Evolutionary conservation across 2,329 filamentous ascomycete genomes (phyloP).

Genomic region (Fusarium albosuccineum): DNA sequence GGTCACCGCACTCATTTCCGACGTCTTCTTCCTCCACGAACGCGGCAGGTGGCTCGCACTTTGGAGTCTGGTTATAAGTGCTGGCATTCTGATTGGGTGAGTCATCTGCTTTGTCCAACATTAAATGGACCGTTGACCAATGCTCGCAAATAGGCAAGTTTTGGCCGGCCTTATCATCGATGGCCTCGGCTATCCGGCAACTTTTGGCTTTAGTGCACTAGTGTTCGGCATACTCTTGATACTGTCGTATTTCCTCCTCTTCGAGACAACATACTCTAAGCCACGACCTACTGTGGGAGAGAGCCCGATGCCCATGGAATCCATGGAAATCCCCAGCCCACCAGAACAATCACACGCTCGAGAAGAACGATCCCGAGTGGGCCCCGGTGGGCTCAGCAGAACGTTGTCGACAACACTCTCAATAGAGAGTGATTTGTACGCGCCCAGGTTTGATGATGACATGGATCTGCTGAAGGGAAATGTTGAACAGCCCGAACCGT

Average conservation of each 20-base stretch:
- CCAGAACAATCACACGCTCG: constrained; percentile 1
- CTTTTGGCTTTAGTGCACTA: constrained; percentile 1
- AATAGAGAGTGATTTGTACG: neutral
- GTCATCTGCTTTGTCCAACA: neutral
- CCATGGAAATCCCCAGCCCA: neutral
- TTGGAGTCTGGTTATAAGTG: constrained; percentile 8
- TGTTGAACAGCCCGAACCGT: constrained; percentile 5
- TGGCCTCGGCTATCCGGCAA: neutral
- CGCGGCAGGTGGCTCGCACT: constrained; percentile 5
- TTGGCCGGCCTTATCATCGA: constrained; percentile 6
- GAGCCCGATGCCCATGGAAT: neutral
- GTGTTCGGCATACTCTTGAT: constrained; percentile 7
- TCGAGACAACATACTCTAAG: constrained; percentile 10
- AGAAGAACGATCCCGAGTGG: neutral
- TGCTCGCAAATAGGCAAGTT: constrained; percentile 1
- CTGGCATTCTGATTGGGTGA: neutral
- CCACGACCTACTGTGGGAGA: neutral
- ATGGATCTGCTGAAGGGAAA: constrained; percentile 6
- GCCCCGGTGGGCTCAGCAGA: neutral
- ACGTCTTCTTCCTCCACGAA: constrained; percentile 8
- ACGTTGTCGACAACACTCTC: constrained; percentile 2
- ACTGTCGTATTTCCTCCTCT: constrained; percentile 1
- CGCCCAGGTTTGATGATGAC: neutral
- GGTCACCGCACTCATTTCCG: constrained; percentile 1
- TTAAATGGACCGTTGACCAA: neutral